Conservation (phyloP, 2,329 filamentous ascomycete species). For the Aspergillus alliaceus region DNA sequence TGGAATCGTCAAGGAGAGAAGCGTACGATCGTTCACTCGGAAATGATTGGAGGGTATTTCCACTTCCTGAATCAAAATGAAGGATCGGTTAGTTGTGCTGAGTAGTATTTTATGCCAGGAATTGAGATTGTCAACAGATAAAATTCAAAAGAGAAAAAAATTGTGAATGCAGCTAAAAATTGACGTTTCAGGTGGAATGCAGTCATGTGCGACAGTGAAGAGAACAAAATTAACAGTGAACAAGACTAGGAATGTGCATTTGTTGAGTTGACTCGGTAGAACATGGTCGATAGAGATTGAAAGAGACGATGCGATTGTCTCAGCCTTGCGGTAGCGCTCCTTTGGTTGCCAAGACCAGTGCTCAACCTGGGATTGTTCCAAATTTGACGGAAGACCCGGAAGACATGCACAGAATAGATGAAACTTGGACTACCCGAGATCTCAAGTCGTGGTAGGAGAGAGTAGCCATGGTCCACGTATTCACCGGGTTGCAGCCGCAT, state of each 20-base stretch:
- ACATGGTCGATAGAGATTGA: not conserved
- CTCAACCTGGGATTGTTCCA: not conserved
- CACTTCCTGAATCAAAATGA: constrained; percentile 21
- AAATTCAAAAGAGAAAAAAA: not conserved
- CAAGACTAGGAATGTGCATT: not conserved
- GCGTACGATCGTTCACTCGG: constrained; percentile 34
- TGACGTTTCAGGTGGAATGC: not conserved
- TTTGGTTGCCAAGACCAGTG: constrained; percentile 12
- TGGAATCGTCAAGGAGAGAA: constrained; percentile 42
- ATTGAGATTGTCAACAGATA: no score
- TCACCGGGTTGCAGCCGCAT: constrained; percentile 14
- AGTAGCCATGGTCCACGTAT: not conserved
- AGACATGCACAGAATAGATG: not conserved
- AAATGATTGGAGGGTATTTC: constrained; percentile 29
- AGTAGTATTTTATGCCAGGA: no score
- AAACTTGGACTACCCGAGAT: not conserved
- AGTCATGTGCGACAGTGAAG: not conserved
- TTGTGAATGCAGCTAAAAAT: not conserved
- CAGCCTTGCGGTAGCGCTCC: constrained; percentile 4
- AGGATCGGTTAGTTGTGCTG: constrained; percentile 10
- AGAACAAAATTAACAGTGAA: not conserved
- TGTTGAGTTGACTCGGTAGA: not conserved
- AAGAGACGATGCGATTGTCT: constrained; percentile 1
- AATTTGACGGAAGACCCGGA: not conserved
- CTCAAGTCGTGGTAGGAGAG: not conserved